phyloP scores from a whole-genome alignment of 2,329 filamentous ascomycete species.

The Penicillium digitatum region DNA sequence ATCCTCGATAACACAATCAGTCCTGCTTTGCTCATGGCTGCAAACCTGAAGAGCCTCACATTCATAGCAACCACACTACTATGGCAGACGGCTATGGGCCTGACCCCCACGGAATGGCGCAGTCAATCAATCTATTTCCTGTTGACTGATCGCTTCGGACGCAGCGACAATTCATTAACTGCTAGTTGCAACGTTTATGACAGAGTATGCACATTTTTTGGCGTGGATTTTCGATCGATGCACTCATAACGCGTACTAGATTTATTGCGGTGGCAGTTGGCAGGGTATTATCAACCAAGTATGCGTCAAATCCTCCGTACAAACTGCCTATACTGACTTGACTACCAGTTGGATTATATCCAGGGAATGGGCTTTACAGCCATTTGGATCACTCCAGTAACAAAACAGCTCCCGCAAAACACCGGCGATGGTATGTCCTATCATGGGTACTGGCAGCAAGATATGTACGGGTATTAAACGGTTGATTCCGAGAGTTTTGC shows the following conservation, averaged over 20 bases:
- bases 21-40: too few relatives aligned
- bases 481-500: slow-evolving; percentile 49
- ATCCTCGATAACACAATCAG: not conserved
- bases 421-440: slow-evolving; percentile 46
- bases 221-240: not conserved
- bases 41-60: not conserved
- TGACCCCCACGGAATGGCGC: slow-evolving; percentile 38
- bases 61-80: slow-evolving; percentile 5
- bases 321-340: not conserved
- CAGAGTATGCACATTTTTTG: slow-evolving; percentile 16
- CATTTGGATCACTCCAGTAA: slow-evolving; percentile 49
- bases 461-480: slow-evolving; percentile 33
- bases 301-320: slow-evolving; percentile 18
- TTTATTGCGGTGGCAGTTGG: slow-evolving; percentile 46
- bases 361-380: slow-evolving; percentile 49
- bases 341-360: slow-evolving; percentile 47
- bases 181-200: slow-evolving; percentile 29
- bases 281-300: slow-evolving; percentile 43
- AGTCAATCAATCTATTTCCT: slow-evolving; percentile 46
- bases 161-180: slow-evolving; percentile 37
- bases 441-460: slow-evolving; percentile 51
- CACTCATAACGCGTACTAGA: slow-evolving; percentile 43
- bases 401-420: slow-evolving; percentile 34
- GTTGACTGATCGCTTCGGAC: slow-evolving; percentile 44
- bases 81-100: slow-evolving; percentile 19